These are phyloP conservation scores for Prunus dulcis DNA, from an alignment of 306 rosid genomes.

Conservation along the genomic window DNA sequence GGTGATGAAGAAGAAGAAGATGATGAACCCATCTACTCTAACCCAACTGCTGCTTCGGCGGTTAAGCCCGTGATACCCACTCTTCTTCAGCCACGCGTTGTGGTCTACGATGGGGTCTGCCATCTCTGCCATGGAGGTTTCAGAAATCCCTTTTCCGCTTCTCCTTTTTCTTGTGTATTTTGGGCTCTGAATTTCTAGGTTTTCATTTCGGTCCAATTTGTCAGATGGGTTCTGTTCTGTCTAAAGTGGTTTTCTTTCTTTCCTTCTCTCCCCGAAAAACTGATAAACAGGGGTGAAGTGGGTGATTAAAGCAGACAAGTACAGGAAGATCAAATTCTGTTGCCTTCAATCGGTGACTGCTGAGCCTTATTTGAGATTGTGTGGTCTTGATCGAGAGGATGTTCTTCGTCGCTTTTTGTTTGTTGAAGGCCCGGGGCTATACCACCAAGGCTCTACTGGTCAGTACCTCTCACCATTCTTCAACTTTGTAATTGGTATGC, in stretches of 20 bases:
- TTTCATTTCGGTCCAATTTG: not conserved
- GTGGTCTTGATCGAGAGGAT: slow-evolving; percentile 66
- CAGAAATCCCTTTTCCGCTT: not conserved
- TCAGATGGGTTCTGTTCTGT: not conserved
- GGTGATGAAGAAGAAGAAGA: slow-evolving; percentile 24
- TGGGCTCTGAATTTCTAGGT: slow-evolving; percentile 3
- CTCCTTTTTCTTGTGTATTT: not conserved
- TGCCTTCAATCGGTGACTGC: slow-evolving; percentile 69
- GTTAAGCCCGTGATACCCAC: slow-evolving; percentile 23
- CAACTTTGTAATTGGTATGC: not conserved
- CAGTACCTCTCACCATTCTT: slow-evolving; percentile 11
- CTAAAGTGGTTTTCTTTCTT: not conserved
- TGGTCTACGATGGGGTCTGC: slow-evolving; percentile 72
- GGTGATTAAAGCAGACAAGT: slow-evolving; percentile 58
- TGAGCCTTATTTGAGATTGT: slow-evolving; percentile 57
- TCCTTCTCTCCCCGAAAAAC: not conserved
- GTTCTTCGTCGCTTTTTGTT: slow-evolving; percentile 58
- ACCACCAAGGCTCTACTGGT: slow-evolving; percentile 71
- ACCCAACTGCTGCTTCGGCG: slow-evolving; percentile 8
- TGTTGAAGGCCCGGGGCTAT: slow-evolving; percentile 53
- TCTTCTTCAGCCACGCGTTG: slow-evolving; percentile 71
- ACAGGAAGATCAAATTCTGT: slow-evolving; percentile 69
- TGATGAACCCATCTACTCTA: not conserved
- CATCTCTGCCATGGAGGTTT: slow-evolving; percentile 74
- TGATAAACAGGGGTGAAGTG: slow-evolving; percentile 56